phyloP scores from a whole-genome alignment of 2,329 filamentous ascomycete genomes.

The Fusarium protoensiforme region DNA sequence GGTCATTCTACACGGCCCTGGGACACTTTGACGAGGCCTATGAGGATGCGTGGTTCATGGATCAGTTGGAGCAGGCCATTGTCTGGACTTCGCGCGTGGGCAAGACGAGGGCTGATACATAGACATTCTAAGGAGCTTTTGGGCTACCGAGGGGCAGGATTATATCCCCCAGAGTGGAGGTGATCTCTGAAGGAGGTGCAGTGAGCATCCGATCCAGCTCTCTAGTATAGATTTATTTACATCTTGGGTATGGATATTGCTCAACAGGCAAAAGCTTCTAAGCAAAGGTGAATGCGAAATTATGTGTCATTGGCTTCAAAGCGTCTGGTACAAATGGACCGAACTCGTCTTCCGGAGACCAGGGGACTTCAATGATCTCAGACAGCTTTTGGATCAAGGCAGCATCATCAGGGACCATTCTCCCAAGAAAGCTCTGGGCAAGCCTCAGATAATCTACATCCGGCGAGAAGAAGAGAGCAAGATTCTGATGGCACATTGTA shows the following conservation, averaged over 20 bases:
- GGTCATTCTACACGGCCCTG: conserved; percentile 22
- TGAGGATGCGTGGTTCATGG: conserved; percentile 16
- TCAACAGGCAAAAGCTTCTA: no score
- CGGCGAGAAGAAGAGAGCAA: background rate
- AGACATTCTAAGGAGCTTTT: no score
- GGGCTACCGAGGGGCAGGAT: no score
- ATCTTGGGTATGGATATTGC: no score
- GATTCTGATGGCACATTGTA: background rate
- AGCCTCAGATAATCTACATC: background rate
- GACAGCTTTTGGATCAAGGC: background rate
- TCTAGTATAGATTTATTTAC: no score
- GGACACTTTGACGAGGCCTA: conserved; percentile 29
- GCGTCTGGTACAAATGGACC: background rate
- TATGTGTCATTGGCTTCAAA: background rate
- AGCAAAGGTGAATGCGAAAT: background rate
- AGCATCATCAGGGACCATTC: background rate
- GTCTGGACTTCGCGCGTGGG: background rate
- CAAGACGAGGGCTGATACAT: no score
- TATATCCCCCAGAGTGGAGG: no score
- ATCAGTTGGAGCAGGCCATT: conserved; percentile 5
- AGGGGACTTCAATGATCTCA: background rate
- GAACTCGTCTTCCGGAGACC: background rate
- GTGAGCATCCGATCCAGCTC: no score
- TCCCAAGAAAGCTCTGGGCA: background rate
- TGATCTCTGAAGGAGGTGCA: no score